Evolutionary conservation across 768 basidiomycete species (phyloP).

Genomic region (Collybia mongolica): DNA sequence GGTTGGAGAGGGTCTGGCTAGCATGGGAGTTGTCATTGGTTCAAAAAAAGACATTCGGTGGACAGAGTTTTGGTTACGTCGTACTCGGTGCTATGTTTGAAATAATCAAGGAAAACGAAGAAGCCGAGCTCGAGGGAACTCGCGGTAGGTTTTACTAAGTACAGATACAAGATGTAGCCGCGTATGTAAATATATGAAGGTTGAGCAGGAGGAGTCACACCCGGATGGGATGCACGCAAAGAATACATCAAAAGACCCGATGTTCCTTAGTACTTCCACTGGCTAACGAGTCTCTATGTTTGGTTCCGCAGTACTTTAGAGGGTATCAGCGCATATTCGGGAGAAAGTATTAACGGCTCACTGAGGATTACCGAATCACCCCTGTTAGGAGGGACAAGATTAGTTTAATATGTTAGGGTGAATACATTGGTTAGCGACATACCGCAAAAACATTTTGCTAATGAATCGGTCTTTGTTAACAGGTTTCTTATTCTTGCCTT

Average conservation of each 20-base stretch:
- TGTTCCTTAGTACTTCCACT: neutral
- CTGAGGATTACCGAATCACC: slow-evolving; percentile 98
- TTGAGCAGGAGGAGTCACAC: too few species aligned
- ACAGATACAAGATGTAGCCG: too few species aligned
- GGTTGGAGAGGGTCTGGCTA: slow-evolving; percentile 50
- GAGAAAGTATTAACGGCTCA: slow-evolving; percentile 30
- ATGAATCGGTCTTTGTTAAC: slow-evolving; percentile 99
- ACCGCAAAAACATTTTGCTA: slow-evolving; percentile 98
- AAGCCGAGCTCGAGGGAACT: slow-evolving; percentile 9
- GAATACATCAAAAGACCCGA: too few species aligned
- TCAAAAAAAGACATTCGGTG: slow-evolving; percentile 45
- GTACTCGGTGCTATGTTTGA: slow-evolving; percentile 60
- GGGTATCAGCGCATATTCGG: slow-evolving; percentile 2
- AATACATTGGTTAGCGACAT: slow-evolving; percentile 20
- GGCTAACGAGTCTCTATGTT: slow-evolving; percentile 33
- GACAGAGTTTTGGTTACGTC: slow-evolving; percentile 62
- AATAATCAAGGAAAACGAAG: slow-evolving; percentile 29
- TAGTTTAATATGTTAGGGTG: slow-evolving; percentile 1
- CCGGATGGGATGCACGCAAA: too few species aligned
- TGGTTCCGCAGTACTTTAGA: slow-evolving; percentile 72
- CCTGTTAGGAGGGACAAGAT: slow-evolving; percentile 35
- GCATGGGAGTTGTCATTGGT: slow-evolving; percentile 49
- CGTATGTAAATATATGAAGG: too few species aligned
- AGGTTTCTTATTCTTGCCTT: slow-evolving; percentile 98
- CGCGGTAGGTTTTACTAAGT: slow-evolving; percentile 16